Evolutionary conservation across 2,329 filamentous ascomycete genomes (phyloP).

Genomic region (Westerdykella aurantiaca): DNA sequence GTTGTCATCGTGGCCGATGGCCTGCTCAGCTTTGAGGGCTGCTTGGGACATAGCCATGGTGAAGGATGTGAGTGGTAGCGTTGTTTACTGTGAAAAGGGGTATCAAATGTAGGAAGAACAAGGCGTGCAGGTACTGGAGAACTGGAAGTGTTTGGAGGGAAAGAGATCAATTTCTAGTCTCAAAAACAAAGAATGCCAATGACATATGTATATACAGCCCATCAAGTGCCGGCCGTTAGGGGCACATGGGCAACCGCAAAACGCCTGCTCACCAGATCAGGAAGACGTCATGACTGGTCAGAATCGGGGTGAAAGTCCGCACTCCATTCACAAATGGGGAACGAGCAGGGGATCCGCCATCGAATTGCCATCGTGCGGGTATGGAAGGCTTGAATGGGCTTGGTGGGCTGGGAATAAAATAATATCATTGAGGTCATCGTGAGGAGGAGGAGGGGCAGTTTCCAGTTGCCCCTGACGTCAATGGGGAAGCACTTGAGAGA

Average conservation of each 20-base stretch:
- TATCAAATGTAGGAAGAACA: background rate
- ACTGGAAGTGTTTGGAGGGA: background rate
- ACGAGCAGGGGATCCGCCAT: background rate
- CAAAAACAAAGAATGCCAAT: background rate
- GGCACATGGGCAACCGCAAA: background rate
- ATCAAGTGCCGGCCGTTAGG: background rate
- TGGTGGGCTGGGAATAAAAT: no score
- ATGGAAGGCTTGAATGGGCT: background rate
- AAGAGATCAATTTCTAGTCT: background rate
- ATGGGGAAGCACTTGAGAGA: no score
- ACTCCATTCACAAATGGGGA: background rate
- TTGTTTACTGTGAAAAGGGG: background rate
- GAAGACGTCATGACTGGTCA: background rate
- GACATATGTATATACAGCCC: background rate
- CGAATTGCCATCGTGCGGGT: background rate
- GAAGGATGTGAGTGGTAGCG: background rate
- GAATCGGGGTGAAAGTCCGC: background rate
- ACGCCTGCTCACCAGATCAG: background rate
- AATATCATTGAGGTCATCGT: no score
- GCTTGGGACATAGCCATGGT: conserved; percentile 34
- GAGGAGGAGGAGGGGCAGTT: no score
- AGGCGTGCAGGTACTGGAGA: background rate
- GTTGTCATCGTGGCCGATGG: conserved; percentile 61
- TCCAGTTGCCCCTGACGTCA: no score
- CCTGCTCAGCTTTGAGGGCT: conserved; percentile 61